A percentile compares a stretch with the other conserved stretches of the same genome.
Evolutionary conservation across 2,329 filamentous ascomycete genomes (phyloP).

Genomic region (Colletotrichum sp.): DNA sequence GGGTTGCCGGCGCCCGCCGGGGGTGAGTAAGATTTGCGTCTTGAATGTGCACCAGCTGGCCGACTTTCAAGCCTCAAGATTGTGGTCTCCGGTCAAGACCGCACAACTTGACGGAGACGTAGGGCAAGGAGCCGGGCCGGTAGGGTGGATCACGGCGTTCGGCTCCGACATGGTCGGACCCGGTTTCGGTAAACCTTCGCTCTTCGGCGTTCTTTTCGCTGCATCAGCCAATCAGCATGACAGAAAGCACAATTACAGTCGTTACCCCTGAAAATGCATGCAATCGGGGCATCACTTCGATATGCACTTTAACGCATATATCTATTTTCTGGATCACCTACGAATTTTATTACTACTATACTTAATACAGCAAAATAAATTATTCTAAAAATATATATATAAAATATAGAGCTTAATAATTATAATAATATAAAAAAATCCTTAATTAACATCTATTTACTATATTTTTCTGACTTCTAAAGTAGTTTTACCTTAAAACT

Average conservation of each 20-base stretch:
- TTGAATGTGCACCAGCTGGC: accelerated
- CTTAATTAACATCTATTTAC: too few relatives aligned
- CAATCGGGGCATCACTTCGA: too few relatives aligned
- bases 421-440: too few relatives aligned
- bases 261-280: too few relatives aligned
- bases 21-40: neutral
- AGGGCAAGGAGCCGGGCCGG: neutral
- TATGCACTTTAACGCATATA: too few relatives aligned
- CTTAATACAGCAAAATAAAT: too few relatives aligned
- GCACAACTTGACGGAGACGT: neutral
- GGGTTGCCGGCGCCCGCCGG: neutral
- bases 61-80: neutral
- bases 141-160: neutral
- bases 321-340: too few relatives aligned
- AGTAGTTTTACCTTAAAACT: too few relatives aligned
- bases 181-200: neutral
- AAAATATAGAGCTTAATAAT: too few relatives aligned
- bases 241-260: neutral
- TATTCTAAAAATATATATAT: too few relatives aligned
- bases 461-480: too few relatives aligned
- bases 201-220: neutral
- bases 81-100: neutral
- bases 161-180: neutral
- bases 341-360: too few relatives aligned
- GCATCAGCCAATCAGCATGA: neutral